Evolutionary conservation across 2,329 filamentous ascomycete species (phyloP), one percentile per base, ranked within the genome.

Genomic region (Fusarium verticillioides): DNA sequence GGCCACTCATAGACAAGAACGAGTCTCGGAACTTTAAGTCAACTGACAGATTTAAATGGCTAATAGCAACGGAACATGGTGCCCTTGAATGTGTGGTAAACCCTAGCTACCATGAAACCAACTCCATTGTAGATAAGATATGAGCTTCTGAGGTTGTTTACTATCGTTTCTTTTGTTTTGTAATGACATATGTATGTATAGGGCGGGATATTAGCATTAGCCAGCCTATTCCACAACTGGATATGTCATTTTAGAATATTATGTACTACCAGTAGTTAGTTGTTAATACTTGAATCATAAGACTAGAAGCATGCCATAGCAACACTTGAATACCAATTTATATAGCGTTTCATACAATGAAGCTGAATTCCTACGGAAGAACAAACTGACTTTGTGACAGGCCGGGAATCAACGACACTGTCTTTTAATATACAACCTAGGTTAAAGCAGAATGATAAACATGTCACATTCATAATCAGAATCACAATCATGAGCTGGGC

Each of bases 1-100:
- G 32, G 66, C 66, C 66, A 69, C 65, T 69, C 66, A 69, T 69
- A 69, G 59, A 69, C 66, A 69, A 69, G 66, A 46, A 69, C 34
- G 43, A 30, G 19, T 7, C 37, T 53, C 34, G n/a, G n/a, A 69
- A 64, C 66, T 37, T 44, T 36, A 42, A 9, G 9, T 21, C 21
- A 13, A 39, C 30, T 34, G 34, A 32, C 19, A 30, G 21, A 30
- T 26, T n/a, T 10, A 11, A 21, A 19, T 34, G n/a, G n/a, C 18
- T 28, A 12, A 43, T 16, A 36, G 19, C 9, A 21, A 34, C 36
- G 18, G 28, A 36, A 21, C 9, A 28, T 30, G n/a, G 18, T 5
- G 16, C 15, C 15, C 16, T 40, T 34, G 12, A 18, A 15, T 40
- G 18, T 23, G 13, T 47, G 18, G 15, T 21, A 47, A 12, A n/a